These are phyloP conservation scores for Pseudogymnoascus sp. DNA, from an alignment of 2,329 filamentous ascomycete genomes.

Conservation along the genomic window DNA sequence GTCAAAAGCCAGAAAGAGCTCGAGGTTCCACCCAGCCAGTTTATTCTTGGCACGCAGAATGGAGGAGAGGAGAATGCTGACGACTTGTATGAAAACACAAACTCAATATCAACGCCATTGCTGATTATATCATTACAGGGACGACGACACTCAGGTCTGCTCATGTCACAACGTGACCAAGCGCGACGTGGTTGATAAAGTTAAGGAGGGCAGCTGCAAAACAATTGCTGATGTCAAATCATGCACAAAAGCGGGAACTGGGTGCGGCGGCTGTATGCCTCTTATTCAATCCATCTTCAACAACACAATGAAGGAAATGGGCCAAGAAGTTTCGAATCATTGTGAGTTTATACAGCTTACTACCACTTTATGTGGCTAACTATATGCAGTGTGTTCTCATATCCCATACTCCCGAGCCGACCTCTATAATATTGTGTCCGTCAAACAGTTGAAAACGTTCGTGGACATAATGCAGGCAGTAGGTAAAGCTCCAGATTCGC, in stretches of 20 bases:
- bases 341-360: conserved; percentile 23
- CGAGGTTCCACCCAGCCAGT: conserved; percentile 68
- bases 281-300: conserved; percentile 86
- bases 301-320: conserved; percentile 75
- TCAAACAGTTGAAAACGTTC: conserved; percentile 67
- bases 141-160: conserved; percentile 81
- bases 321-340: conserved; percentile 79
- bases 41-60: conserved; percentile 71
- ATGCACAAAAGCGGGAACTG: conserved; percentile 85
- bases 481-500: conserved; percentile 61
- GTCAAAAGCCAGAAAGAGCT: conserved; percentile 75
- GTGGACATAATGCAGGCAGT: conserved; percentile 68
- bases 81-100: conserved; percentile 38
- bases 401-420: conserved; percentile 78
- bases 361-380: conserved; percentile 4
- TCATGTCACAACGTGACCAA: conserved; percentile 91
- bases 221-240: conserved; percentile 75
- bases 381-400: conserved; percentile 56
- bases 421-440: conserved; percentile 80
- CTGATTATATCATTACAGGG: conserved; percentile 21
- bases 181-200: conserved; percentile 60
- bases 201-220: conserved; percentile 74
- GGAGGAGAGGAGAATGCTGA: conserved; percentile 65
- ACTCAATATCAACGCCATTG: not conserved
- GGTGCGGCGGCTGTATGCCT: conserved; percentile 84